Base-by-base conservation (phyloP, 495 filamentous ascomycete genomes). In the Penicillium argentinense region DNA sequence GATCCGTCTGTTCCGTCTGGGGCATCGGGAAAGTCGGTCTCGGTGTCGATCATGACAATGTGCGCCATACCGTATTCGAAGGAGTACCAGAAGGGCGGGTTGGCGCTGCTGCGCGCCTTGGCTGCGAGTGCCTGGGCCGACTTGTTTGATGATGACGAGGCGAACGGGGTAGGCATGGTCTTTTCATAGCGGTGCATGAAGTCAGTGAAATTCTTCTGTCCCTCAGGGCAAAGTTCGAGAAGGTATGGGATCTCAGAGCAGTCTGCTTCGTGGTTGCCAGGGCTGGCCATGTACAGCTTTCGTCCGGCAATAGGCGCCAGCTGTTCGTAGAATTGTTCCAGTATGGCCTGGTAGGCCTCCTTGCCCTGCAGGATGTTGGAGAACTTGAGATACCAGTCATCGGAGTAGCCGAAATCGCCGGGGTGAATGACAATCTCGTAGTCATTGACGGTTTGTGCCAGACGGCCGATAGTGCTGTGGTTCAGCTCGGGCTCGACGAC, bases 1-100 rank as follows among this genome's bases (percentile, higher is more conserved):
- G 72, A 76, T 0, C 78, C 78, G 1, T 64, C 72, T 0, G 64
- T 66, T 0, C 75, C 77, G 2, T 69, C 71, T 0, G 68, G 67
- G 0, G 69, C 74, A 36, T 64, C 42, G 16, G 63, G 54, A 38
- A 80, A 73, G 53, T 81, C 78, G 14, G 79, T 81, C 36, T 82
- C 77, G 1, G 75, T 81, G 66, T 82, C 64, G 57, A 81, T 71
- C 75, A 78, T 77, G 27, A 71, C 62, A 39, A 78, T 57, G 62
- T 83, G 80, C 5, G 68, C 69, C 72, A 80, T 76, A 51, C 80
- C 80, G 64, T 82, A 80, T 38, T 83, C 79, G 59, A 83, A 83
- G 0, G 78, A 81, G 60, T 80, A 83, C 80, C 80, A 83, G 65
- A 83, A 83, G 1, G 80, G 80, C 1, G 81, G 80, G 22, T 78